A percentile compares a stretch with the other conserved stretches of the same genome.
Evolutionary conservation across 805 yeast species (phyloP).

Genomic region (Metschnikowia drakensbergensis): DNA sequence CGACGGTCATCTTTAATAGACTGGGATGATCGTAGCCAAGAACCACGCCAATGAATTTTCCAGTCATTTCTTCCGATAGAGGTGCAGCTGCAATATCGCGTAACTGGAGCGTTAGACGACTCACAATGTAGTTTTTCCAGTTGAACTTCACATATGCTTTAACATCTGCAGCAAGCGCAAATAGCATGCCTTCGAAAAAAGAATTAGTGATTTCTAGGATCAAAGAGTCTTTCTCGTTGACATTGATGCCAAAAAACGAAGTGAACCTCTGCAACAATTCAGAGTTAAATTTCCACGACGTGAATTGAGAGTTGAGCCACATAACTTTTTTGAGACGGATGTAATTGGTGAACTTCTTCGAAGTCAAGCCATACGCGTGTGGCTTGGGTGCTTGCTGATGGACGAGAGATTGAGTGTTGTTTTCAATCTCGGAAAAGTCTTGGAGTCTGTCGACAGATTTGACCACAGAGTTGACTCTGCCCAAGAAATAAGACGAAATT

Average conservation of each 20-base stretch:
- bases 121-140: slow-evolving; percentile 34
- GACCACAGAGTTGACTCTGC: slow-evolving; percentile 6
- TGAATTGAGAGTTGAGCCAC: slow-evolving; percentile 28
- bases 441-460: slow-evolving; percentile 5
- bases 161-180: slow-evolving; percentile 20
- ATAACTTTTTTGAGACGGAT: slow-evolving; percentile 23
- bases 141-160: slow-evolving; percentile 26
- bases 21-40: slow-evolving; percentile 1
- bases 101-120: slow-evolving; percentile 27
- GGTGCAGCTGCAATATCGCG: slow-evolving; percentile 9
- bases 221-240: slow-evolving; percentile 12
- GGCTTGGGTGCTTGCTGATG: background rate
- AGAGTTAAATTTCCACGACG: slow-evolving; percentile 21
- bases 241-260: slow-evolving; percentile 7
- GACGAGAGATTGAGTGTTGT: background rate
- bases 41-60: slow-evolving; percentile 7
- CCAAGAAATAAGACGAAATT: slow-evolving; percentile 6
- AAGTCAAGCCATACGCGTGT: slow-evolving; percentile 5
- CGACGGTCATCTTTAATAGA: slow-evolving; percentile 7
- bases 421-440: background rate
- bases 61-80: slow-evolving; percentile 2
- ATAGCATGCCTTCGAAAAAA: slow-evolving; percentile 21
- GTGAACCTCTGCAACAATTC: slow-evolving; percentile 10
- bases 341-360: slow-evolving; percentile 15
- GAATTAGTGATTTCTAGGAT: slow-evolving; percentile 20